Base-by-base conservation (phyloP, 805 yeast species). In the Yueomyces sp. region DNA sequence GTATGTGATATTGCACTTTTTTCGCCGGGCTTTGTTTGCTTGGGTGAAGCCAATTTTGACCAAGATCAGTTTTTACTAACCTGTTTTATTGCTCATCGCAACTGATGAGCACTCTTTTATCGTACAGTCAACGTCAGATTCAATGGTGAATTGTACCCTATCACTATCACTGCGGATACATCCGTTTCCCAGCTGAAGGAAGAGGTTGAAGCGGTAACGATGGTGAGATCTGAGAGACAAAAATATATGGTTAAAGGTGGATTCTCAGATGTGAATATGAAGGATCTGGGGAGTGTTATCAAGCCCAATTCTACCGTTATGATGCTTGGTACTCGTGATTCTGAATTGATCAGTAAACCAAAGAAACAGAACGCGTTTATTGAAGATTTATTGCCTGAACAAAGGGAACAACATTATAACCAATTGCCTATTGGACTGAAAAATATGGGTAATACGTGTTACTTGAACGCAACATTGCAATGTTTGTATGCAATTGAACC, bases 391-490 rank as follows among this genome's bases (percentile, higher is more conserved):
- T 69, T 72, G 34, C 70, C 58, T 11, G 54, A 53, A 36, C 59
- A 56, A 44, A 60, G 55, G 50, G 40, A 47, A 12, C 57, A 54
- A 44, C 66, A 55, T 62, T 60, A 50, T 68, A 68, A 60, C 62
- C 48, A 65, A 51, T 68, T 81, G 63, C 98, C 98, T 1, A 81
- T 86, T 28, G 98, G 98, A 0, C 71, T 92, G 53, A 85, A 82
- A 63, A 92, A 92, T 59, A 82, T 88, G 60, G 98, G 98, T 26
- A 92, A 92, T 57, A 92, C 98, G 0, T 92, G 98, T 63, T 88
- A 88, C 56, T 67, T 92, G 60, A 92, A 92, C 59, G 88, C 97
- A 0, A 71, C 92, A 38, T 66, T 92, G 40, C 98, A 92, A 59
- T 86, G 83, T 47, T 79, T 90, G 53, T 85, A 84, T 63, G 82